Conservation (phyloP, 257 asterid species). For the Plantago ovata region DNA sequence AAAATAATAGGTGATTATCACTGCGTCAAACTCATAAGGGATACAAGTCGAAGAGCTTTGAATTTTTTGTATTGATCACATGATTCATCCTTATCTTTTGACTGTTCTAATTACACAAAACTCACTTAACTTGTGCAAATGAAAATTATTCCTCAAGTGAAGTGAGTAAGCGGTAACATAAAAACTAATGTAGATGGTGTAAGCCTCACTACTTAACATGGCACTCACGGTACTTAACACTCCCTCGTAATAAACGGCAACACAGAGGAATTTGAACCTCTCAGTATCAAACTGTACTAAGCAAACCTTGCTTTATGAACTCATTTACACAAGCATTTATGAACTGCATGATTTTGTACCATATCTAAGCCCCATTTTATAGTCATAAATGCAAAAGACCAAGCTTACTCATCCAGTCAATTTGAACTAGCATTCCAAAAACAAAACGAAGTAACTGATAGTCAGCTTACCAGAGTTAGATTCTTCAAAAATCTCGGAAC, state of each 20-base stretch:
- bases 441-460: slow-evolving; percentile 1
- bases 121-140: not conserved
- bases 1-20: not conserved
- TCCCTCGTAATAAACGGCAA: no score
- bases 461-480: slow-evolving; percentile 42
- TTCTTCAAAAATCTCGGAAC: slow-evolving; percentile 86
- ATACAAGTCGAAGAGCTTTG: no score
- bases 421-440: not conserved
- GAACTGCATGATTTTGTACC: not conserved
- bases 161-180: not conserved
- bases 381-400: slow-evolving; percentile 7
- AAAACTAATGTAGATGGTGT: not conserved
- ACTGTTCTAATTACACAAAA: not conserved
- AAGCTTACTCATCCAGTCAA: slow-evolving; percentile 4
- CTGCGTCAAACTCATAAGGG: not conserved
- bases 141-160: slow-evolving; percentile 1
- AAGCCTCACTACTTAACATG: no score
- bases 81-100: not conserved
- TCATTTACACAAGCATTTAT: no score
- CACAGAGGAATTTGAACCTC: no score
- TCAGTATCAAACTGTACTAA: no score
- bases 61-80: no score
- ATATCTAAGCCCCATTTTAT: slow-evolving; percentile 5
- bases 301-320: no score
- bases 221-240: no score